Evolutionary conservation across 768 basidiomycete genomes (phyloP), one percentile per base, ranked within the genome.

Genomic region (Leccinum boreale): DNA sequence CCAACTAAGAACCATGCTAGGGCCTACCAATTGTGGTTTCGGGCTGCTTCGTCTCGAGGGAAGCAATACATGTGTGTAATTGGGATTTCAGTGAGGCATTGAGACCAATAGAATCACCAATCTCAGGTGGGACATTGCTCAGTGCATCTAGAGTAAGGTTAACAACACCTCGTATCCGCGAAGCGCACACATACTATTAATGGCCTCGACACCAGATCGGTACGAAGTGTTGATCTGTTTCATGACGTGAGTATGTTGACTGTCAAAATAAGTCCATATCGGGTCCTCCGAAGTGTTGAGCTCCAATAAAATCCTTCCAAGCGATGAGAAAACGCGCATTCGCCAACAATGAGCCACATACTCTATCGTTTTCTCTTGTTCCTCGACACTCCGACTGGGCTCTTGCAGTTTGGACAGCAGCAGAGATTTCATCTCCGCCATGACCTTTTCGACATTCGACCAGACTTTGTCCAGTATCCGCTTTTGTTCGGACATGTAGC

Each of bases 291-390:
- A 79, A 2, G 85, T 79, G 65, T 90, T 91, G 56, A 99, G 74
- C 61, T 99, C 96, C 51, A 94, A 77, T 31, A 98, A 74, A 50
- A 98, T 89, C 66, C 96, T 98, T 62, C 0, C 36, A 0, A 15
- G 46, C 23, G 60, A 51, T 65, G 47, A 70, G 56, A 33, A 31
- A 36, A 50, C n/a, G 42, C 52, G 11, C 33, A 50, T 14, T 39
- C 44, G 6, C 26, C 28, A 52, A 45, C 57, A 19, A 46, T 21
- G 17, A 51, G 26, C 6, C 1, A 74, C 87, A 64, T 66, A 94
- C 97, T 98, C 95, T 55, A 99, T 89, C 2, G 92, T 97, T 77
- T 92, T 94, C 75, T 98, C 95, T 58, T 97, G 94, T 62, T 98
- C 96, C 62, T 99, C 97, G 4, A 94, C 81, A 48, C 83, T 86